A percentile compares a stretch with the other conserved stretches of the same genome.
phyloP scores from a whole-genome alignment of 441 rosid species.

The Populus hybrid region DNA sequence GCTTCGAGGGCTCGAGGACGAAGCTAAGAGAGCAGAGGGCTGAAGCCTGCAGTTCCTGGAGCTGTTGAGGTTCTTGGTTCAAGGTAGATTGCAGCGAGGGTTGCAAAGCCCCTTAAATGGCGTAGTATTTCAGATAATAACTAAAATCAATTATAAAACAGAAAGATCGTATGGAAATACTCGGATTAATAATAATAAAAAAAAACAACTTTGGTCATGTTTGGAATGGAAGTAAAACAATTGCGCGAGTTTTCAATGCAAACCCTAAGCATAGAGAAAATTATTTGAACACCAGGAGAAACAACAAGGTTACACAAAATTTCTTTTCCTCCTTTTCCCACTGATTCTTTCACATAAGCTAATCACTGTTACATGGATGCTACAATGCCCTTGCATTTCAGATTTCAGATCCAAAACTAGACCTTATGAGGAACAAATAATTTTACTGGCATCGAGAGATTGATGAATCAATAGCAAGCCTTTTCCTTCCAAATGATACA shows the following conservation, averaged over 20 bases:
- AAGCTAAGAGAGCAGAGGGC: background rate
- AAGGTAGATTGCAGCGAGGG: background rate
- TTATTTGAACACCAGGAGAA: background rate
- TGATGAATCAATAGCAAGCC: conserved; percentile 13
- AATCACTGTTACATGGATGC: conserved; percentile 23
- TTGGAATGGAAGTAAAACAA: background rate
- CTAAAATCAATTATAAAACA: background rate
- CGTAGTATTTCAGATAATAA: background rate
- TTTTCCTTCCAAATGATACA: background rate
- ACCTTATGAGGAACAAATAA: conserved; percentile 9
- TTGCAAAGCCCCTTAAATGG: background rate
- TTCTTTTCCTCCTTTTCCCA: conserved; percentile 14
- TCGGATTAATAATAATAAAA: background rate
- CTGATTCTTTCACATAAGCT: conserved; percentile 18
- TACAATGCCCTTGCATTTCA: conserved; percentile 21
- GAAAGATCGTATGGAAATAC: no score
- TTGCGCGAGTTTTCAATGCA: background rate
- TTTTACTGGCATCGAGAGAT: conserved; percentile 23
- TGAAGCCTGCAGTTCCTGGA: background rate
- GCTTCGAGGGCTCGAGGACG: background rate
- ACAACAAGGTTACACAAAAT: conserved; percentile 16
- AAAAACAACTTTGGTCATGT: background rate
- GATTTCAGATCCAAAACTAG: conserved; percentile 7
- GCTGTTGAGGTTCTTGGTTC: background rate
- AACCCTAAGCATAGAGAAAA: background rate